These are phyloP conservation scores for Aspergillaceae sp. DNA, from an alignment of 2,329 filamentous ascomycete species.

Conservation along the genomic window DNA sequence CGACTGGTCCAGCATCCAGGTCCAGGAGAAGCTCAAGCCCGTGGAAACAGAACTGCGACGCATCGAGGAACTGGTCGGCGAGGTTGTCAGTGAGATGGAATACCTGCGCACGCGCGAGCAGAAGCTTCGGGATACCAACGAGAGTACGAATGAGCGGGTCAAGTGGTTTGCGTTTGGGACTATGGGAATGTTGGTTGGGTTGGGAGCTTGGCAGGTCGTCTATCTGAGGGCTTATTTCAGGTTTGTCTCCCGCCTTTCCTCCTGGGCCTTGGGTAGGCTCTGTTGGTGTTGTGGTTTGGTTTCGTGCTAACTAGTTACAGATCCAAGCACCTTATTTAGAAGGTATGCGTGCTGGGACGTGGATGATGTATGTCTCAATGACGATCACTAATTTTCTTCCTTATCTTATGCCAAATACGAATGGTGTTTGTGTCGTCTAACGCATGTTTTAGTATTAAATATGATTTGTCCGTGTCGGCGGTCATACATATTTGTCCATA, in stretches of 20 bases:
- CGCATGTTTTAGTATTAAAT: no score
- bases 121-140: constrained; percentile 94
- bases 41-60: constrained; percentile 89
- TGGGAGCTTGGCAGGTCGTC: constrained; percentile 96
- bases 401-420: background rate
- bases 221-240: constrained; percentile 97
- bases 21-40: constrained; percentile 94
- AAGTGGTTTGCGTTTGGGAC: constrained; percentile 97
- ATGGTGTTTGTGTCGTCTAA: background rate
- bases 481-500: no score
- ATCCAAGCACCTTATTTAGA: constrained; percentile 61
- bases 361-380: background rate
- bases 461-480: no score
- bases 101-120: constrained; percentile 85
- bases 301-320: constrained; percentile 26
- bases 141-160: constrained; percentile 97
- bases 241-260: constrained; percentile 34
- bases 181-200: constrained; percentile 77
- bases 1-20: constrained; percentile 95
- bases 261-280: background rate
- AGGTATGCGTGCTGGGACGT: background rate
- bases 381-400: background rate
- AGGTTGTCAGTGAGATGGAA: constrained; percentile 92
- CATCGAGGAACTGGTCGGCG: constrained; percentile 80
- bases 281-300: background rate